Evolutionary conservation across 768 basidiomycete genomes (phyloP).

Genomic region (Termitomyces sp.): DNA sequence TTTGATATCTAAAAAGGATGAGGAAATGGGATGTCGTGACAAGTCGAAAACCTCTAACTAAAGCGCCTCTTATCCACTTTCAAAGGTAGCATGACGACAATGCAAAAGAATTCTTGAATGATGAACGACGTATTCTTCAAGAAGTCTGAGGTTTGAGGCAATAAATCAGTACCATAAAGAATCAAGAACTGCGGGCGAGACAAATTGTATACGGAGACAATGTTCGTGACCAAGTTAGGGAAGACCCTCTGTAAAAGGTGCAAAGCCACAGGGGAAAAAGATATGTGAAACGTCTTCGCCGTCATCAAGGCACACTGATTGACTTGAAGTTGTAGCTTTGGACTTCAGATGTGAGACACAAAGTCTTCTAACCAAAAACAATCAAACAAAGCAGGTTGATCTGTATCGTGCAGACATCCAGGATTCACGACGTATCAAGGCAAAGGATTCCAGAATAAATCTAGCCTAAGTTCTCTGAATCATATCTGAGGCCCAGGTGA

Average conservation of each 20-base stretch:
- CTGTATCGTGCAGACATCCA: not conserved
- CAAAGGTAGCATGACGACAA: not conserved
- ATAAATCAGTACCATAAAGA: not conserved
- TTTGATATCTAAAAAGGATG: not conserved
- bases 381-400: not conserved
- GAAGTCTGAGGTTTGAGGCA: not conserved
- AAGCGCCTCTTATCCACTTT: constrained; percentile 6
- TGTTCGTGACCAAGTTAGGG: constrained; percentile 1
- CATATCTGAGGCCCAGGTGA: not conserved
- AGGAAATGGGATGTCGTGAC: not conserved
- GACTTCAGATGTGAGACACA: not conserved
- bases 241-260: not conserved
- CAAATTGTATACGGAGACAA: not conserved
- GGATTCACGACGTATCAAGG: not conserved
- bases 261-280: not conserved
- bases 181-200: not conserved
- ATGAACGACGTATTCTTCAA: not conserved
- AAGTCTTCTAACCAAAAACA: not conserved
- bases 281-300: not conserved
- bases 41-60: not conserved
- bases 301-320: not conserved
- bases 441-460: not conserved
- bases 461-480: not conserved
- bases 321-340: not conserved
- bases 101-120: constrained; percentile 10